A percentile compares a stretch with the other conserved stretches of the same genome.
Evolutionary conservation across 1,284 basidiomycete genomes (phyloP).

Genomic region (Tranzscheliella williamsii): DNA sequence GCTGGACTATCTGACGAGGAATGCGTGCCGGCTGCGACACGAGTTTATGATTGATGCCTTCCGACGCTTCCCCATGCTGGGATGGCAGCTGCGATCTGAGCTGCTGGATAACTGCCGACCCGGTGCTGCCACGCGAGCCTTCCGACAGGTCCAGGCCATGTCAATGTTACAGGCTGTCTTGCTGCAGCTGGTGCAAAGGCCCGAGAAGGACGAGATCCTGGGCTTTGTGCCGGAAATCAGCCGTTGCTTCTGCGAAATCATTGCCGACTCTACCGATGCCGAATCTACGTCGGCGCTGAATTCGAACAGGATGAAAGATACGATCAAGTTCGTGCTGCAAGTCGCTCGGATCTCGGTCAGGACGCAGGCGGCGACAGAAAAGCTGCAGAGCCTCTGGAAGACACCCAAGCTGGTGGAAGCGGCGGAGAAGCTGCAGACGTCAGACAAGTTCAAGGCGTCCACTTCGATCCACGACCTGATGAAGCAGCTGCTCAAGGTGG

Average conservation of each 20-base stretch:
- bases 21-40: constrained; percentile 75
- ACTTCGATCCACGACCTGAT: constrained; percentile 65
- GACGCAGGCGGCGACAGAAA: constrained; percentile 40
- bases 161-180: constrained; percentile 73
- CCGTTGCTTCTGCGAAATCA: constrained; percentile 65
- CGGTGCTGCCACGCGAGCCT: constrained; percentile 29
- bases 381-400: constrained; percentile 52
- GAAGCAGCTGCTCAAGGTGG: constrained; percentile 64
- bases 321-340: constrained; percentile 74
- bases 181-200: constrained; percentile 65
- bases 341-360: constrained; percentile 71
- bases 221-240: constrained; percentile 68
- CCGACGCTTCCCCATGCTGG: constrained; percentile 70
- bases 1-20: constrained; percentile 77
- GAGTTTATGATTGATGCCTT: constrained; percentile 80
- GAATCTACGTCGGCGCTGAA: constrained; percentile 64
- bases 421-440: constrained; percentile 18
- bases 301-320: constrained; percentile 74
- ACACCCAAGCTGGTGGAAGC: constrained; percentile 56
- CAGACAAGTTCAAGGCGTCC: constrained; percentile 39
- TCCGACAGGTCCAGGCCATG: constrained; percentile 68
- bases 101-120: constrained; percentile 65
- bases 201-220: constrained; percentile 63
- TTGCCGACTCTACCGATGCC: constrained; percentile 66
- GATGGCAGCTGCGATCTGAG: constrained; percentile 71